These are phyloP conservation scores for Ascochyta lentis DNA, from an alignment of 2,329 filamentous ascomycete species.

Conservation along the genomic window DNA sequence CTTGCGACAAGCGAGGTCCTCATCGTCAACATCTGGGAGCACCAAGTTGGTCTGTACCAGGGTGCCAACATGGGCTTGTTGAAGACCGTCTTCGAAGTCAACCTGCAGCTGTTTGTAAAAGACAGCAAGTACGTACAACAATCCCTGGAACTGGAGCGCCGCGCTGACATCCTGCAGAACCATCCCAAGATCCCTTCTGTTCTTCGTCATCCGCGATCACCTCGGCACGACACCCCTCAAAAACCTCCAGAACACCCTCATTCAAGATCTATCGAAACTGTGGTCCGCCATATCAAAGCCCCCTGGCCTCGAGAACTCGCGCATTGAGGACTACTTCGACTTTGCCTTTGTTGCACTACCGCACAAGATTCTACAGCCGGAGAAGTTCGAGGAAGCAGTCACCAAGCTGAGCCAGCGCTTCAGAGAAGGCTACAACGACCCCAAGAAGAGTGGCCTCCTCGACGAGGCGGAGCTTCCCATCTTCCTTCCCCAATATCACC, in stretches of 20 bases:
- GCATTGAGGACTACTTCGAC: constrained; percentile 97
- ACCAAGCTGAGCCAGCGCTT: constrained; percentile 82
- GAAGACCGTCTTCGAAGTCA: constrained; percentile 99
- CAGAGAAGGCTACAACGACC: constrained; percentile 76
- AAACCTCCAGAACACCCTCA: constrained; percentile 87
- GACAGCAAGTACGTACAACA: constrained; percentile 76
- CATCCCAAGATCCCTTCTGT: constrained; percentile 86
- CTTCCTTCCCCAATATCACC: constrained; percentile 92
- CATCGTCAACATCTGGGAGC: constrained; percentile 99
- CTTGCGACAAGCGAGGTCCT: constrained; percentile 96
- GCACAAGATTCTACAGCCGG: constrained; percentile 94
- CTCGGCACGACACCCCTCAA: constrained; percentile 87
- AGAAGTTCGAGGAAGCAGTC: constrained; percentile 85
- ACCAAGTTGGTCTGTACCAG: constrained; percentile 97
- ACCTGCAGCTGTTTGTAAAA: constrained; percentile 94
- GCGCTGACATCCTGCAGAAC: constrained; percentile 62
- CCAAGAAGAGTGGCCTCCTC: constrained; percentile 65
- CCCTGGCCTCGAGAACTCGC: constrained; percentile 81
- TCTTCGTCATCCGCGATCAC: constrained; percentile 98
- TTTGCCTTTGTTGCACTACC: constrained; percentile 95
- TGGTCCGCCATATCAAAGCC: constrained; percentile 95
- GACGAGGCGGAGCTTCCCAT: constrained; percentile 80
- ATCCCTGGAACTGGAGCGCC: neutral
- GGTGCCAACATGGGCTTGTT: constrained; percentile 98
- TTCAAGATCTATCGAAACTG: constrained; percentile 89